Base-by-base conservation (phyloP, 2,329 filamentous ascomycete genomes). In the Metarhizium brunneum region DNA sequence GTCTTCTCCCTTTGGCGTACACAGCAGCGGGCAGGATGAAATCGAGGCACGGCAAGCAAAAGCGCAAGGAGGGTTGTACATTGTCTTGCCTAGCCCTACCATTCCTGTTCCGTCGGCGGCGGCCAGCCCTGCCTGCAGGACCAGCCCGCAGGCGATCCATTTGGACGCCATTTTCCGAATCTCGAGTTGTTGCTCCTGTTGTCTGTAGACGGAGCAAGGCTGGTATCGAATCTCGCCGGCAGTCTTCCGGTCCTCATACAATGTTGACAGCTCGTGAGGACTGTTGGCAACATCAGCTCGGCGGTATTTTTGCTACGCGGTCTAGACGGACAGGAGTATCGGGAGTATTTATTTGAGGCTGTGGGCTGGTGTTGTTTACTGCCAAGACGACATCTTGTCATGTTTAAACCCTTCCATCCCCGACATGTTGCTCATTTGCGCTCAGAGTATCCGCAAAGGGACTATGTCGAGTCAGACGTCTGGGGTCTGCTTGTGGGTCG, bases 31-130 rank as follows among this genome's bases (percentile, higher is more conserved):
- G 32, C 63, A 63, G 13, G 56, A 58, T 48, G 57, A 55, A 50
- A 71, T 54, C 40, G 69, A 62, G 18, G 56, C 58, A 10, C 69
- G 68, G 36, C 70, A 72, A 5, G 68, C 68, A 42, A 68, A 71
- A 1, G 68, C 64, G 56, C 70, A 73, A 1, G 65, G 59, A 10
- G 69, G 70, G 10, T 70, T 54, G 59, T 68, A 71, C 59, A 72
- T 66, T 0, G 62, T 65, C 54, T 69, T 72, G 13, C 69, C 69
- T 56, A 63, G 66, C 52, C 70, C 70, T 38, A 72, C 67, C 13
- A 51, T 40, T 18, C 49, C 49, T 29, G 35, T 47, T 20, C 43
- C 43, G 18, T 47, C 43, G 10, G 43, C 43, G n/a, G n/a, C n/a
- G 43, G 3, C n/a, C 5, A 47, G 13, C n/a, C 25, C 4, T 13